Percentiles rank a stretch among this genome's conserved stretches.
Evolutionary conservation across 148 eudicot genomes (phyloP).

Genomic region (Rhododendron ferrugineum): DNA sequence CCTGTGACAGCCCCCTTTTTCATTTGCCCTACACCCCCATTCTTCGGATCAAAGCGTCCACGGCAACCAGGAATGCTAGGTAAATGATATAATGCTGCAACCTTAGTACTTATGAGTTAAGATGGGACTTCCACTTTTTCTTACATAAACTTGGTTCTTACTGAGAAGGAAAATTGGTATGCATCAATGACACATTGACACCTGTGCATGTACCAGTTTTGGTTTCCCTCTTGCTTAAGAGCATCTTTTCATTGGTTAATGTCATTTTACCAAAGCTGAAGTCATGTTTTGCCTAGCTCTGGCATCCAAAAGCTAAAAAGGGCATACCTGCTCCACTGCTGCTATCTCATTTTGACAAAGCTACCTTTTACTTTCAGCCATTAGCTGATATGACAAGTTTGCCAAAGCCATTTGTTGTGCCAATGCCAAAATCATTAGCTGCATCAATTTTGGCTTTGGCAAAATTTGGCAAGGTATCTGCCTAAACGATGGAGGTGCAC

Average conservation of each 20-base stretch:
- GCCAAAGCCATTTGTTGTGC: background rate
- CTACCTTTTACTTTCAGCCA: background rate
- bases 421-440: background rate
- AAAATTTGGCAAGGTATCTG: background rate
- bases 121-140: background rate
- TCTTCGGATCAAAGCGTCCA: conserved; percentile 74
- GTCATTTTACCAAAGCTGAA: background rate
- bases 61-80: conserved; percentile 92
- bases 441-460: background rate
- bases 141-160: background rate
- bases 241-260: background rate
- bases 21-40: conserved; percentile 84
- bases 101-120: background rate
- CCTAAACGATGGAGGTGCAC: background rate
- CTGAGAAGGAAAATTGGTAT: background rate
- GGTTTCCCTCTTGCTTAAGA: background rate
- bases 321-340: background rate
- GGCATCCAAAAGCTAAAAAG: background rate
- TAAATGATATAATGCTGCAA: conserved; percentile 3
- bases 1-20: conserved; percentile 97
- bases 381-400: background rate
- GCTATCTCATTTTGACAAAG: background rate
- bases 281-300: background rate
- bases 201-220: background rate
- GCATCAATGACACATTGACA: background rate